Conservation (phyloP, 352 stramenopile genomes). For the Pythium phragmiticola region DNA sequence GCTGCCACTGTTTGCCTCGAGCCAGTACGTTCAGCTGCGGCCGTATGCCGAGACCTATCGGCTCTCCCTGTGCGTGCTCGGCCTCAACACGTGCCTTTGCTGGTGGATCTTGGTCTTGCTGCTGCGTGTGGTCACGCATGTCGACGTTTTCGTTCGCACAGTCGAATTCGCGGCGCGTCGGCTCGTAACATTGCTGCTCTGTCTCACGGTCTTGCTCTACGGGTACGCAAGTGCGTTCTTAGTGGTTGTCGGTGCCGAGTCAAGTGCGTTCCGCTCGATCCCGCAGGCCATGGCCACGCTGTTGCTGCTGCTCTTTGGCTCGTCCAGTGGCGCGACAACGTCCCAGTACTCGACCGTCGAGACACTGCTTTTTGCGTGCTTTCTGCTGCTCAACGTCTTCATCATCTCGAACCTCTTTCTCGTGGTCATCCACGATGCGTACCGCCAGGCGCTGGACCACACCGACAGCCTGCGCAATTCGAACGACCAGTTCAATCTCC, state of each 20-base stretch:
- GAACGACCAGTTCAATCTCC: constrained; percentile 29
- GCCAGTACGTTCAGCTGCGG: constrained; percentile 35
- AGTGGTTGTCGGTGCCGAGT: constrained; percentile 36
- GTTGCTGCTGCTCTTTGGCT: constrained; percentile 36
- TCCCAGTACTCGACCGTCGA: constrained; percentile 27
- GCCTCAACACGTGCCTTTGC: constrained; percentile 39
- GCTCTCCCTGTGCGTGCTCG: constrained; percentile 37
- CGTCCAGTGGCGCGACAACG: constrained; percentile 15
- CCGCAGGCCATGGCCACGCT: constrained; percentile 35
- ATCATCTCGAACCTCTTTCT: constrained; percentile 49
- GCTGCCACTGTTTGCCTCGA: constrained; percentile 31
- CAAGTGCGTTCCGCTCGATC: constrained; percentile 37
- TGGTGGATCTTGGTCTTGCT: constrained; percentile 46
- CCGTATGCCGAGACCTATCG: constrained; percentile 39
- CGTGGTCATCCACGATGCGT: constrained; percentile 43
- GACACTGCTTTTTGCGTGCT: constrained; percentile 39
- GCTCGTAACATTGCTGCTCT: constrained; percentile 37
- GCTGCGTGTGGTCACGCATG: constrained; percentile 35
- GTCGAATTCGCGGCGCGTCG: constrained; percentile 31
- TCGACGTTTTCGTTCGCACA: constrained; percentile 45
- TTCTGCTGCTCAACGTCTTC: constrained; percentile 44
- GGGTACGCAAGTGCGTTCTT: constrained; percentile 50
- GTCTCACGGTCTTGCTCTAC: constrained; percentile 36
- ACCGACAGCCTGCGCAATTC: constrained; percentile 23
- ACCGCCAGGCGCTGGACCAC: constrained; percentile 33